Conservation (phyloP, 2,329 filamentous ascomycete species). For the Pseudogymnoascus verrucosus region DNA sequence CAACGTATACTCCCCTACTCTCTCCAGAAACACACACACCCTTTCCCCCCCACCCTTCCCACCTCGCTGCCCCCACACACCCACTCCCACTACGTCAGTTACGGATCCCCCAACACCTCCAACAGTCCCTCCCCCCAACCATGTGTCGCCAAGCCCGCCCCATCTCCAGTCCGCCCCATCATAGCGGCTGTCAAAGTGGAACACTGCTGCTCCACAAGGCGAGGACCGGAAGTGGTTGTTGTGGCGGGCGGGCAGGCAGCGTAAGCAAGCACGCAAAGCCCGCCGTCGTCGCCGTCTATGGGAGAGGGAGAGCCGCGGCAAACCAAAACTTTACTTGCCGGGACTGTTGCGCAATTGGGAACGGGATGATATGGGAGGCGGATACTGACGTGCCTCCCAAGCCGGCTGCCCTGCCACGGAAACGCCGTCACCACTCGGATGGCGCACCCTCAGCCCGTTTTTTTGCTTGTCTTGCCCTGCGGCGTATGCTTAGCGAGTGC, state of each 20-base stretch:
- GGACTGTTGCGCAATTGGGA: too few relatives aligned
- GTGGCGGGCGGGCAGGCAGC: too few relatives aligned
- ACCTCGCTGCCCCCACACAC: background rate
- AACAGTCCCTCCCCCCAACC: background rate
- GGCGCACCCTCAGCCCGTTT: background rate
- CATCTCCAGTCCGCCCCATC: background rate
- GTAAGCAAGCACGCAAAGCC: too few relatives aligned
- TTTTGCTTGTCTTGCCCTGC: background rate
- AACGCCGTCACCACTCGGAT: background rate
- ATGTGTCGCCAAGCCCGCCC: background rate
- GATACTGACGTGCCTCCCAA: too few relatives aligned
- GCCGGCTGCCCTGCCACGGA: too few relatives aligned
- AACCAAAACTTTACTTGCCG: too few relatives aligned
- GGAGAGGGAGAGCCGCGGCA: too few relatives aligned
- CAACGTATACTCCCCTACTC: too few relatives aligned
- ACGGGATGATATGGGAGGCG: too few relatives aligned
- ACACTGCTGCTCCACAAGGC: background rate
- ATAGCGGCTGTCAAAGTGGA: conserved; percentile 6
- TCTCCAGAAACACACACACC: background rate
- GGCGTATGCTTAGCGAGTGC: background rate
- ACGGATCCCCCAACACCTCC: background rate
- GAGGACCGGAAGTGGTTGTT: background rate
- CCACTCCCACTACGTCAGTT: background rate
- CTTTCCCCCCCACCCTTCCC: background rate
- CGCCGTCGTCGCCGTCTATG: too few relatives aligned